Percentiles rank a stretch among this genome's conserved stretches.
Evolutionary conservation across 139 green algal species (phyloP).

Genomic region (Chlorella sp.): DNA sequence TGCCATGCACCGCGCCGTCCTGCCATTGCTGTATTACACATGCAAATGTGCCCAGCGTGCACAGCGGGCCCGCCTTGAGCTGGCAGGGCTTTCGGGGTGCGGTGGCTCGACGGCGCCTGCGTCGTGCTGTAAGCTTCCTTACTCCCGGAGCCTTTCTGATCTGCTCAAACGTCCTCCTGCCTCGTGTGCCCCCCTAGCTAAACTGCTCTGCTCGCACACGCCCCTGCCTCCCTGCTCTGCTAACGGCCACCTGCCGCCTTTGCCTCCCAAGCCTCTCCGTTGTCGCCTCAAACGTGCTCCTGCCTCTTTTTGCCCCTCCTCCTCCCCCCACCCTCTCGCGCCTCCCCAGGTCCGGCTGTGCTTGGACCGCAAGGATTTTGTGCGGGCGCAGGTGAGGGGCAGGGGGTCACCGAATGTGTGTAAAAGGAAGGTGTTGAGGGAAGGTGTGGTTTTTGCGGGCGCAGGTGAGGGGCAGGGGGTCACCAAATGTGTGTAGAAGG

Average conservation of each 20-base stretch:
- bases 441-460: conserved; percentile 83
- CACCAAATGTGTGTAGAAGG: not conserved
- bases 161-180: too few relatives aligned
- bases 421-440: not conserved
- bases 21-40: too few relatives aligned
- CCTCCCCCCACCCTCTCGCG: too few relatives aligned
- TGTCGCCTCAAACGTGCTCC: not conserved
- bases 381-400: conserved; percentile 60
- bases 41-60: too few relatives aligned
- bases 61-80: too few relatives aligned
- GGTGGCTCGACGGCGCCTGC: not conserved
- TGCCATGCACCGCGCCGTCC: too few relatives aligned
- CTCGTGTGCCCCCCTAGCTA: too few relatives aligned
- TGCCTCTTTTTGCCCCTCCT: too few relatives aligned
- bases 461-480: conserved; percentile 31
- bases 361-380: conserved; percentile 93
- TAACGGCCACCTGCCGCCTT: not conserved
- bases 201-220: too few relatives aligned
- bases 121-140: not conserved
- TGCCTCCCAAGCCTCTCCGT: not conserved
- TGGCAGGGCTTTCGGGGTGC: conserved; percentile 82
- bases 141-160: too few relatives aligned
- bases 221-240: too few relatives aligned
- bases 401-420: not conserved
- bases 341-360: conserved; percentile 84